phyloP scores from a whole-genome alignment of 73 alveolate genomes.

The Halteria grandinella region DNA sequence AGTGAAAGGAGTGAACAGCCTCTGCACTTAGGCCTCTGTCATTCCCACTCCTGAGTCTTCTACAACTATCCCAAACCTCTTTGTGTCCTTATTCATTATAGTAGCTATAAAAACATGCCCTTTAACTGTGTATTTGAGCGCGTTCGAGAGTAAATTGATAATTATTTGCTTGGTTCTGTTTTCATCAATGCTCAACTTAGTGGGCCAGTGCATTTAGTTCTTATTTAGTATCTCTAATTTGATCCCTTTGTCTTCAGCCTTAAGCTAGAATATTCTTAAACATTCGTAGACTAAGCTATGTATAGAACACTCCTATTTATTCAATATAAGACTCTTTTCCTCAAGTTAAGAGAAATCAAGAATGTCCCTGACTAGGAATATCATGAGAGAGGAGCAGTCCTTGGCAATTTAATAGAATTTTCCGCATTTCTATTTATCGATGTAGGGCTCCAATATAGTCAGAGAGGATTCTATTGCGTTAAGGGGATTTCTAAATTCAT shows the following conservation, averaged over 20 bases:
- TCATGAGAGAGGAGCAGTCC: constrained; percentile 18
- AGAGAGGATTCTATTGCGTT: constrained; percentile 38
- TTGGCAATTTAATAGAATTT: constrained; percentile 22
- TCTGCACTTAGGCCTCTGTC: constrained; percentile 16
- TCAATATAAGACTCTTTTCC: background rate
- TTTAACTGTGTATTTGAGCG: constrained; percentile 47
- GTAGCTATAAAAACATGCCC: constrained; percentile 40
- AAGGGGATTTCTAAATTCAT: constrained; percentile 67
- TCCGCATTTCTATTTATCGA: background rate
- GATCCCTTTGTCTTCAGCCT: constrained; percentile 10
- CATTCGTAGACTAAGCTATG: background rate
- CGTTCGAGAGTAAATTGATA: constrained; percentile 51
- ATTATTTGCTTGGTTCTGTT: constrained; percentile 45
- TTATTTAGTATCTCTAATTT: background rate
- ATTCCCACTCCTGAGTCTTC: constrained; percentile 68
- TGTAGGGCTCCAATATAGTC: background rate
- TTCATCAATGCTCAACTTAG: constrained; percentile 2
- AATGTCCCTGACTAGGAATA: constrained; percentile 23
- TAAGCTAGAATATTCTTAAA: background rate
- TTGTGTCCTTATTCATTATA: no score
- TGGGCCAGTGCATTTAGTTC: background rate
- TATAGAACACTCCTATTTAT: background rate
- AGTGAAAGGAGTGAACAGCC: constrained; percentile 45
- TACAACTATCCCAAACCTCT: constrained; percentile 12
- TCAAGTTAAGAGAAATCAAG: constrained; percentile 20